phyloP scores from a whole-genome alignment of 495 filamentous ascomycete species.

The Aspergillus taichungensis region DNA sequence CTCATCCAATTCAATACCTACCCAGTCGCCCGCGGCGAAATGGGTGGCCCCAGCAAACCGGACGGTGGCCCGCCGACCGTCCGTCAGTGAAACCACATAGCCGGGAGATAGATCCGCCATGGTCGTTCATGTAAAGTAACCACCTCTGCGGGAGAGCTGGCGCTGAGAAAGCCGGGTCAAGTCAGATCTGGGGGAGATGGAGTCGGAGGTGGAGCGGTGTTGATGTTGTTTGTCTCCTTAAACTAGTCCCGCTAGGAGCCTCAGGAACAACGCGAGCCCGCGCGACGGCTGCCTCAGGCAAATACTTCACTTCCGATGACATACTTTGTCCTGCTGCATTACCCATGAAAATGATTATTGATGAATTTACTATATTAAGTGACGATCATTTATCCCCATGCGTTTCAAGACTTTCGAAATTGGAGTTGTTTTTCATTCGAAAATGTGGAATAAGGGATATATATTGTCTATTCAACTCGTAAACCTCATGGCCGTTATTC shows the following conservation, averaged over 20 bases:
- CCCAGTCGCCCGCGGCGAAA: conserved; percentile 78
- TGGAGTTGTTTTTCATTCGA: too few relatives aligned
- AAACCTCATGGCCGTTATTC: too few relatives aligned
- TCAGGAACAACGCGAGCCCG: conserved; percentile 7
- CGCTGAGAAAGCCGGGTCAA: not conserved
- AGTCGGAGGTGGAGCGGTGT: conserved; percentile 6
- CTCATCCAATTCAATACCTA: conserved; percentile 82
- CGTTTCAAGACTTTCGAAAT: too few relatives aligned
- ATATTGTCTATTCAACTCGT: too few relatives aligned
- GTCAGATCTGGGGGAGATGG: conserved; percentile 1
- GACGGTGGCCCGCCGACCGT: conserved; percentile 68
- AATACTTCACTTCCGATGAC: not conserved
- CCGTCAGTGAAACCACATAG: conserved; percentile 58
- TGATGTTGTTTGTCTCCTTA: conserved; percentile 13
- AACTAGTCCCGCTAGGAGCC: conserved; percentile 6
- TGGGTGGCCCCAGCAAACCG: conserved; percentile 71
- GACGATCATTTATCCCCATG: too few relatives aligned
- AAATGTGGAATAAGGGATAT: too few relatives aligned
- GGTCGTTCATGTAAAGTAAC: conserved; percentile 7
- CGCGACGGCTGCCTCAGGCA: conserved; percentile 14
- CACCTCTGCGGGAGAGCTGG: conserved; percentile 7
- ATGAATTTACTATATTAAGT: too few relatives aligned
- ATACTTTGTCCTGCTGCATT: too few relatives aligned
- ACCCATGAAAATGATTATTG: too few relatives aligned
- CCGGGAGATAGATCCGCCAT: conserved; percentile 39